Evolutionary conservation across 768 basidiomycete species (phyloP).

Genomic region (Tremella yokohamensis): DNA sequence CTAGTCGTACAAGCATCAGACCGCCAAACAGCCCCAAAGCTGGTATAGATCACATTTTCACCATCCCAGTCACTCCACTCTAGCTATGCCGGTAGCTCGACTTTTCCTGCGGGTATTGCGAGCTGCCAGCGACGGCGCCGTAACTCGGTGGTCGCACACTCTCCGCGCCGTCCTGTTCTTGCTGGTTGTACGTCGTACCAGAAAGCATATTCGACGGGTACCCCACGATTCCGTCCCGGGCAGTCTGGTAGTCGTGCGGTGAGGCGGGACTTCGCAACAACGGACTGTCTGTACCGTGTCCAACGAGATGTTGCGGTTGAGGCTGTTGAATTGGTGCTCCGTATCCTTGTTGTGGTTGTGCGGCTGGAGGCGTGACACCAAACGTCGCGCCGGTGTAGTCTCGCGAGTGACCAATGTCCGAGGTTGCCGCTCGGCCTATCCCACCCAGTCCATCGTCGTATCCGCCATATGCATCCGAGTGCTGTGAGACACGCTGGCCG

Average conservation of each 20-base stretch:
- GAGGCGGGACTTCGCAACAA: background rate
- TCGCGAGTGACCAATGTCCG: slow-evolving; percentile 19
- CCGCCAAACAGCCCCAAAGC: no score
- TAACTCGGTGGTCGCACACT: slow-evolving; percentile 16
- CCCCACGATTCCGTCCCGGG: no score
- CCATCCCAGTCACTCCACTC: background rate
- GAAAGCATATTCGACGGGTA: no score
- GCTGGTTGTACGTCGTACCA: background rate
- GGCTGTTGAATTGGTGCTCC: background rate
- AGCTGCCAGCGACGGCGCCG: slow-evolving; percentile 4
- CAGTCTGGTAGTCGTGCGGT: background rate
- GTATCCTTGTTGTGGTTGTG: slow-evolving; percentile 5
- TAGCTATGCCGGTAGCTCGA: slow-evolving; percentile 10
- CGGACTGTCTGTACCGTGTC: background rate
- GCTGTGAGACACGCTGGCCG: slow-evolving; percentile 20
- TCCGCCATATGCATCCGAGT: slow-evolving; percentile 32
- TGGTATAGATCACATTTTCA: no score
- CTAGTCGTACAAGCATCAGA: no score
- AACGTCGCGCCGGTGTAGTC: slow-evolving; percentile 31
- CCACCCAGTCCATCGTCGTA: slow-evolving; percentile 39
- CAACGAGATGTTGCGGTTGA: background rate
- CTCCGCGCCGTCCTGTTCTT: background rate
- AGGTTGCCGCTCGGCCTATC: slow-evolving; percentile 28
- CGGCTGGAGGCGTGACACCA: slow-evolving; percentile 3
- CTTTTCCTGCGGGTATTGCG: slow-evolving; percentile 11